Conservation (phyloP, 495 filamentous ascomycete genomes). For the Poronia punctata region DNA sequence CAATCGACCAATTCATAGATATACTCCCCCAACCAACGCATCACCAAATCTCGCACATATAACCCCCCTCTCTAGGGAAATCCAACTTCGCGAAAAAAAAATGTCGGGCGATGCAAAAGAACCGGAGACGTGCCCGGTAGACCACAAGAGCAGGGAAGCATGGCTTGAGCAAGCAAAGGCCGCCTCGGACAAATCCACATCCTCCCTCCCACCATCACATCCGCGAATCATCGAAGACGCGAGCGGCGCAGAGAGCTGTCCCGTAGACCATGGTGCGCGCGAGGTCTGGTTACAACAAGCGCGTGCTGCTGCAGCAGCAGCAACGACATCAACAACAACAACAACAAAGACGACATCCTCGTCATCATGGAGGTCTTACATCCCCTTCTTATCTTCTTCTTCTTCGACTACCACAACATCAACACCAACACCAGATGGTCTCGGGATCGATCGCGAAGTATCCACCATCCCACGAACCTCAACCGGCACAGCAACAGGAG, state of each 20-base stretch:
- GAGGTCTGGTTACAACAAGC: constrained; percentile 66
- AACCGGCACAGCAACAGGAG: constrained; percentile 21
- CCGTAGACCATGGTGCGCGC: constrained; percentile 81
- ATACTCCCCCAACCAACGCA: too few relatives aligned
- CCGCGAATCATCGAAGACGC: constrained; percentile 14
- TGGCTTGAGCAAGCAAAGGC: constrained; percentile 57
- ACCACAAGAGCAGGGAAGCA: constrained; percentile 73
- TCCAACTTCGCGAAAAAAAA: too few relatives aligned
- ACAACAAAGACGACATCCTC: constrained; percentile 12
- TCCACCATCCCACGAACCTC: constrained; percentile 73
- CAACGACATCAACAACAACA: constrained; percentile 1
- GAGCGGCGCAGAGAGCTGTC: constrained; percentile 49
- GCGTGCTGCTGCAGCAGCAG: constrained; percentile 20
- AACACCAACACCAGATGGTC: constrained; percentile 28
- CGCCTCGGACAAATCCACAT: constrained; percentile 7
- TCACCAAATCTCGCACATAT: too few relatives aligned
- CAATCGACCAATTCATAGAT: too few relatives aligned
- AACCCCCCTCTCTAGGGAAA: too few relatives aligned
- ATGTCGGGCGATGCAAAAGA: constrained; percentile 6
- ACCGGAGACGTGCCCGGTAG: constrained; percentile 64
- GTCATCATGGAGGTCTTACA: constrained; percentile 30
- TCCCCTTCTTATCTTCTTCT: constrained; percentile 27
- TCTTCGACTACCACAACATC: constrained; percentile 21
- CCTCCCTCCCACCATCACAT: constrained; percentile 20
- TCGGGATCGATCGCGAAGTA: constrained; percentile 61